Evolutionary conservation across 306 rosid species (phyloP).

Genomic region (Vicia faba): DNA sequence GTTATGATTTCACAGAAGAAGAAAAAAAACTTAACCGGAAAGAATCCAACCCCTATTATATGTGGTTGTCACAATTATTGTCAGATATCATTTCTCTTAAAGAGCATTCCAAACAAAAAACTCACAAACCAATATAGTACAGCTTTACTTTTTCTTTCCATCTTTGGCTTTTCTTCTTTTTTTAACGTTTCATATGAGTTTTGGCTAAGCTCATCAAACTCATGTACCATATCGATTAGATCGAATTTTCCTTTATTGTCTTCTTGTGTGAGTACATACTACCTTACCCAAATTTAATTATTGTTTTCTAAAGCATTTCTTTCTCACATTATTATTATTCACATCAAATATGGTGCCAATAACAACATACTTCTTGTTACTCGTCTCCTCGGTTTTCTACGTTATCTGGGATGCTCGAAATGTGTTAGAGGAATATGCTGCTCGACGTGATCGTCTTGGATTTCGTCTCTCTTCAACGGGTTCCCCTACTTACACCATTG

Average conservation of each 20-base stretch:
- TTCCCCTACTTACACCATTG: not conserved
- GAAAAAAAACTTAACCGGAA: too few relatives aligned
- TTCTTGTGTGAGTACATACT: not conserved
- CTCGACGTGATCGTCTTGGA: conserved; percentile 1
- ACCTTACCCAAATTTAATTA: not conserved
- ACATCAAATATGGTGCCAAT: conserved; percentile 39
- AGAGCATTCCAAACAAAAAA: too few relatives aligned
- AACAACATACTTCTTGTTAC: conserved; percentile 32
- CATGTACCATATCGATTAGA: not conserved
- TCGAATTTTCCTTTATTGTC: conserved; percentile 11
- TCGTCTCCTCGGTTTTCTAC: conserved; percentile 35
- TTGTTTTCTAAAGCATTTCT: not conserved
- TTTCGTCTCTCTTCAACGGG: conserved; percentile 11
- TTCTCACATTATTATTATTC: not conserved
- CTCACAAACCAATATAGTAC: too few relatives aligned
- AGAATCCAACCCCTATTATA: too few relatives aligned
- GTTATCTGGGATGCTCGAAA: conserved; percentile 34
- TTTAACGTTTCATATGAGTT: not conserved
- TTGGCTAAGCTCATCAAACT: not conserved
- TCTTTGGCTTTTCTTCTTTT: not conserved
- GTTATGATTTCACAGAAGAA: too few relatives aligned
- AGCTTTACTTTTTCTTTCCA: not conserved
- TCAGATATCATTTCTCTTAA: too few relatives aligned
- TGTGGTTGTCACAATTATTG: too few relatives aligned
- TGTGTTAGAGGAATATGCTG: not conserved